phyloP scores from a whole-genome alignment of 1,139 yeast species.

The Saccharomyces hybrid region DNA sequence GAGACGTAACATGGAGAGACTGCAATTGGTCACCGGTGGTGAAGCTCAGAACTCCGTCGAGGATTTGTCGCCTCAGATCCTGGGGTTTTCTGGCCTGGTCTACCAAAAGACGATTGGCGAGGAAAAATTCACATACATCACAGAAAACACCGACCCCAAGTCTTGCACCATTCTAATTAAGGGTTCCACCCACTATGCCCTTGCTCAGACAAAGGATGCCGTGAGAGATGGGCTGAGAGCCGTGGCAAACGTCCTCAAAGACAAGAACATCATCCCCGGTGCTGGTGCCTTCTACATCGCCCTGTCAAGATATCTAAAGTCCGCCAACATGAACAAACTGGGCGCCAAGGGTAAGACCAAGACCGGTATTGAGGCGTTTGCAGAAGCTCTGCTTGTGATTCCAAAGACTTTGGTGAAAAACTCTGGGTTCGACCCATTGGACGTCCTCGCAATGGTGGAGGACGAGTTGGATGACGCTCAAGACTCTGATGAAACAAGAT shows the following conservation, averaged over 20 bases:
- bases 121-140: constrained; percentile 93
- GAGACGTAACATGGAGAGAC: constrained; percentile 97
- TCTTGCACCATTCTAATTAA: constrained; percentile 86
- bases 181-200: constrained; percentile 84
- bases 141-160: constrained; percentile 86
- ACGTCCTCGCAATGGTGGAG: constrained; percentile 80
- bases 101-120: constrained; percentile 93
- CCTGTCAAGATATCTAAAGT: constrained; percentile 59
- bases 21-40: constrained; percentile 94
- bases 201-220: constrained; percentile 92
- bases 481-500: constrained; percentile 53
- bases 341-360: constrained; percentile 78
- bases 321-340: constrained; percentile 40
- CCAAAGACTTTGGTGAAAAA: constrained; percentile 91
- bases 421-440: constrained; percentile 91
- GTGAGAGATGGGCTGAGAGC: constrained; percentile 95
- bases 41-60: constrained; percentile 98
- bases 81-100: constrained; percentile 87
- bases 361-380: constrained; percentile 87
- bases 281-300: constrained; percentile 94
- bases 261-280: constrained; percentile 83
- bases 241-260: constrained; percentile 85
- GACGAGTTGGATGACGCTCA: constrained; percentile 57
- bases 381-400: constrained; percentile 80
- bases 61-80: constrained; percentile 73